Base-by-base conservation (phyloP, 176 grass and related monocot species). In the Raddia guianensis region DNA sequence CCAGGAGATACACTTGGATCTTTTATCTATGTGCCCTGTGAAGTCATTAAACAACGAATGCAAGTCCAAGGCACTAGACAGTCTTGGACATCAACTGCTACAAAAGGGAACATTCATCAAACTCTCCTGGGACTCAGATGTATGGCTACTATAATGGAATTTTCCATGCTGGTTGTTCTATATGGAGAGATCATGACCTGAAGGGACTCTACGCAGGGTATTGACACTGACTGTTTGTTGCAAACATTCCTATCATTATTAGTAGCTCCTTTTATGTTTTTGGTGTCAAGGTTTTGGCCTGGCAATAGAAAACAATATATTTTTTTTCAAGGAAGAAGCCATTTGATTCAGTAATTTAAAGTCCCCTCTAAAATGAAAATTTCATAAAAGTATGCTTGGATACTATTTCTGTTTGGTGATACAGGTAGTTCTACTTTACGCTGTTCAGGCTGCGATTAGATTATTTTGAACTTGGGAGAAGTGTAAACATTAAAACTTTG, bases 1-100 rank as follows among this genome's bases (percentile, higher is more conserved):
- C 20, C 82, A 99, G 96, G 96, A 86, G 92, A 99, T 79, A 93
- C 96, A 63, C 92, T 99, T 87, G 92, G 96, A 61, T 99, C 96
- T 69, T 87, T 99, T 86, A 85, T 93, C 34, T 99, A 93, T 86
- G 92, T 99, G 63, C 96, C 96, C 59, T 99, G 96, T 50, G 92
- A 95, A 88, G 92, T 99, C 44, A 89, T 99, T 83, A 99, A 99
- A 82, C 90, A 95, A 49, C 82, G 96, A 35, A 99, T 99, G 92
- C 96, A 99, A 90, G 86, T 99, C 54, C 88, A 99, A 93, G 96
- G 96, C 83, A 95, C 86, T 33, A 76, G 80, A 81, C 83, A 90
- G 69, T 95, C 86, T 68, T 99, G 96, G 90, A 75, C 74, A 72
- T 79, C 64, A 35, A 70, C 81, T 70, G 72, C 81, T 52, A 70